Conservation (phyloP, 768 basidiomycete genomes). For the Suillus tomentosus region DNA sequence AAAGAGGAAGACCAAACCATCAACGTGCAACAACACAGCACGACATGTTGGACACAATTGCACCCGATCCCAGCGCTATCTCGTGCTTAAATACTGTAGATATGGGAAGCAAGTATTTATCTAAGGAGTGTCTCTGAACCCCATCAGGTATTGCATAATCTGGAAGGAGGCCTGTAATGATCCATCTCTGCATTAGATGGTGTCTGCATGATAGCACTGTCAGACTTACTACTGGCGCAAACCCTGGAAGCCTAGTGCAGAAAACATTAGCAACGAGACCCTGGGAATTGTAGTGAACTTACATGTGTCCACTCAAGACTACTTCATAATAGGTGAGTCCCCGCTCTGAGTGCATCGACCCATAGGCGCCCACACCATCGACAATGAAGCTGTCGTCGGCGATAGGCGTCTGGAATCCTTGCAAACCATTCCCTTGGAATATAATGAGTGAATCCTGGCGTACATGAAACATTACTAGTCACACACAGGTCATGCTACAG, state of each 20-base stretch:
- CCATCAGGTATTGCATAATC: background rate
- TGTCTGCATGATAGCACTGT: background rate
- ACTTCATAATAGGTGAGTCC: constrained; percentile 1
- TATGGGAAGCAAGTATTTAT: background rate
- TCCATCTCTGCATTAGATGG: background rate
- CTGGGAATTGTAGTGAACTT: background rate
- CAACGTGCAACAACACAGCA: too few relatives aligned
- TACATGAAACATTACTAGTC: background rate
- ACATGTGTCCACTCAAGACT: background rate
- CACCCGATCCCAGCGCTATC: too few relatives aligned
- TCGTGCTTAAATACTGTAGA: too few relatives aligned
- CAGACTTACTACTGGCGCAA: background rate
- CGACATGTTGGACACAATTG: too few relatives aligned
- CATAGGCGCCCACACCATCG: background rate
- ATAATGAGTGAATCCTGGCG: background rate
- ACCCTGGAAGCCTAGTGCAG: background rate
- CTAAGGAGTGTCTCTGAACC: background rate
- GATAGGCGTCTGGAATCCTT: background rate
- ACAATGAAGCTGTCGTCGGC: background rate
- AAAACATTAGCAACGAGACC: too few relatives aligned
- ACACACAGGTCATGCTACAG: background rate
- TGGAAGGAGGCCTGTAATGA: background rate
- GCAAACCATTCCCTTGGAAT: background rate
- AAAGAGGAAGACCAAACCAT: too few relatives aligned
- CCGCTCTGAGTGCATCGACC: background rate